A percentile compares a stretch with the other conserved stretches of the same genome.
phyloP scores from a whole-genome alignment of 148 eudicot species.

The Talinum fruticosum region DNA sequence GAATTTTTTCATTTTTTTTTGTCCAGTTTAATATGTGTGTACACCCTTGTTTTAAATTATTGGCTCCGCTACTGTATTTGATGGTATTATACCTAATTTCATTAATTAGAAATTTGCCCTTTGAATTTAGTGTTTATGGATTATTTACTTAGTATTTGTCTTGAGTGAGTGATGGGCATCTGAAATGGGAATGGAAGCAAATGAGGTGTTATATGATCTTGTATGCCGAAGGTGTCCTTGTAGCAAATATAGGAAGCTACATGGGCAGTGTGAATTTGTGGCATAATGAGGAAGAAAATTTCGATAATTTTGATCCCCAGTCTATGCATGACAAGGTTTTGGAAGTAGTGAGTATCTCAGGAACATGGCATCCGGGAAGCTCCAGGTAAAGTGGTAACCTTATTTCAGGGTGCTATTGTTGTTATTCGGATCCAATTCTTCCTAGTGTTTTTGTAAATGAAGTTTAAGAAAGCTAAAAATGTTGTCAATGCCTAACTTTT shows the following conservation, averaged over 20 bases:
- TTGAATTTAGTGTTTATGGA: no score
- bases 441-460: background rate
- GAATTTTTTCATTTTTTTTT: no score
- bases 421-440: background rate
- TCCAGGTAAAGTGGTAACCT: constrained; percentile 55
- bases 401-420: background rate
- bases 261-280: constrained; percentile 99
- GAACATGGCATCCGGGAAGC: constrained; percentile 98
- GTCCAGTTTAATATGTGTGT: no score
- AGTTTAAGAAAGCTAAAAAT: background rate
- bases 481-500: background rate
- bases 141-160: no score
- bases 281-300: constrained; percentile 93
- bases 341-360: constrained; percentile 95
- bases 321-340: constrained; percentile 96
- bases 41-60: no score
- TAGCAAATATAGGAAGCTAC: constrained; percentile 94
- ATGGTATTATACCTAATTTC: no score
- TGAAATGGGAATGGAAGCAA: no score
- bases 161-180: no score
- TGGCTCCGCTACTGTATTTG: no score
- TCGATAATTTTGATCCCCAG: constrained; percentile 82
- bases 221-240: constrained; percentile 99
- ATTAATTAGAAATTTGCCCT: no score
- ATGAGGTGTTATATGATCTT: no score